Conservation (phyloP, 2,329 filamentous ascomycete species). For the Colletotrichum sp. region DNA sequence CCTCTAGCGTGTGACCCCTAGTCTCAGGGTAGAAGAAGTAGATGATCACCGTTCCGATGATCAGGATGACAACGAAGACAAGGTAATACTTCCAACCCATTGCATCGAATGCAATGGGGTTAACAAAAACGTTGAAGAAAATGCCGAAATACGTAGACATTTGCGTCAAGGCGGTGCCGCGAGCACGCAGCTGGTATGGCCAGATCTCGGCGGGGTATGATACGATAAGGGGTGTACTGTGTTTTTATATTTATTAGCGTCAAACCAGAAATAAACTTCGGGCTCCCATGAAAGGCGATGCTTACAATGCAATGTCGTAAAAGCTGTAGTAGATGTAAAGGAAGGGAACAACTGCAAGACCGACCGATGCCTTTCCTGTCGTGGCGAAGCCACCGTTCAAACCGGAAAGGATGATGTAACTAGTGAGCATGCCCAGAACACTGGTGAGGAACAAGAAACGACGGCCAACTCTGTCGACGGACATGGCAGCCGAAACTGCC, state of each 20-base stretch:
- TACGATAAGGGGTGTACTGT: slow-evolving; percentile 35
- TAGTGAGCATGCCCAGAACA: slow-evolving; percentile 29
- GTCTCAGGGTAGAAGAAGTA: slow-evolving; percentile 37
- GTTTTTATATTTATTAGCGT: not conserved
- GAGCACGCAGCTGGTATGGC: slow-evolving; percentile 32
- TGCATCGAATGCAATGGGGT: slow-evolving; percentile 45
- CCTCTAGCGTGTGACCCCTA: slow-evolving; percentile 24
- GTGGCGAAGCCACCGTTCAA: slow-evolving; percentile 39
- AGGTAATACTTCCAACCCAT: slow-evolving; percentile 50
- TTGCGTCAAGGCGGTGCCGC: slow-evolving; percentile 27
- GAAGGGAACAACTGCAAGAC: slow-evolving; percentile 43
- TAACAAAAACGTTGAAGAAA: slow-evolving; percentile 39
- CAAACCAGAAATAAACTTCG: accelerated
- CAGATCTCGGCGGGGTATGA: slow-evolving; percentile 34
- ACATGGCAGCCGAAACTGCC: slow-evolving; percentile 30
- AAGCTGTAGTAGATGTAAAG: slow-evolving; percentile 46
- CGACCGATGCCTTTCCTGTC: slow-evolving; percentile 32
- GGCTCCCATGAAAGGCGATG: accelerated
- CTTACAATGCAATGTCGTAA: slow-evolving; percentile 27
- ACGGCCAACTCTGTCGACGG: slow-evolving; percentile 30
- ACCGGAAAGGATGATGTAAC: slow-evolving; percentile 44
- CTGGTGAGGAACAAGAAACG: slow-evolving; percentile 26
- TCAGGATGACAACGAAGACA: slow-evolving; percentile 42
- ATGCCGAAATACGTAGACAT: slow-evolving; percentile 11
- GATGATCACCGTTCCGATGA: slow-evolving; percentile 29